Percentiles rank a stretch among this genome's conserved stretches.
phyloP scores from a whole-genome alignment of 768 basidiomycete species.

The Tylopilus sp. region DNA sequence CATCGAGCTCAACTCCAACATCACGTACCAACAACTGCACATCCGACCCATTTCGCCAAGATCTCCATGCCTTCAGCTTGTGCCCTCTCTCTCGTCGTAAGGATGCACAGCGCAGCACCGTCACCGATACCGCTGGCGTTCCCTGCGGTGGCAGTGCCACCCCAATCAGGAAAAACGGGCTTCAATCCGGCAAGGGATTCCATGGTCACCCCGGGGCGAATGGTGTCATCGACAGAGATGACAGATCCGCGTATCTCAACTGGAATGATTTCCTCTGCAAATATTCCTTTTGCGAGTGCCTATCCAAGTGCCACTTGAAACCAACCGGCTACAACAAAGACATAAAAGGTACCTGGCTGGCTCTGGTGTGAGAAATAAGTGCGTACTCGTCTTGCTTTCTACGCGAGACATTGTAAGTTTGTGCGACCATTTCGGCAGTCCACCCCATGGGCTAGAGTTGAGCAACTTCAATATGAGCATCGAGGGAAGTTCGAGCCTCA shows the following conservation, averaged over 20 bases:
- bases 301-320: conserved; percentile 21
- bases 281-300: conserved; percentile 69
- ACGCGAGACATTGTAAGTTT: conserved; percentile 72
- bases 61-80: conserved; percentile 74
- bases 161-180: conserved; percentile 85
- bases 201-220: conserved; percentile 76
- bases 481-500: background rate
- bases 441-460: conserved; percentile 81
- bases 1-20: background rate
- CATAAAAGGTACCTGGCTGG: conserved; percentile 46
- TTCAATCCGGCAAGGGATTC: conserved; percentile 78
- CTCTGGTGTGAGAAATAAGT: conserved; percentile 80
- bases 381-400: conserved; percentile 89
- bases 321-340: background rate
- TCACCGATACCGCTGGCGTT: conserved; percentile 91
- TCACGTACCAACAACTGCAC: conserved; percentile 67
- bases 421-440: conserved; percentile 91
- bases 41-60: conserved; percentile 79
- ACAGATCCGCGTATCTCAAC: conserved; percentile 67
- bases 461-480: background rate
- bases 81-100: conserved; percentile 79
- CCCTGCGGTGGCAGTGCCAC: conserved; percentile 71
- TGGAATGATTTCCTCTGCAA: conserved; percentile 87
- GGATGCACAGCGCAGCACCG: conserved; percentile 81
- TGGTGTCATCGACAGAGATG: conserved; percentile 80